Evolutionary conservation across 352 stramenopile species (phyloP).

Genomic region (Pythium diclinum): DNA sequence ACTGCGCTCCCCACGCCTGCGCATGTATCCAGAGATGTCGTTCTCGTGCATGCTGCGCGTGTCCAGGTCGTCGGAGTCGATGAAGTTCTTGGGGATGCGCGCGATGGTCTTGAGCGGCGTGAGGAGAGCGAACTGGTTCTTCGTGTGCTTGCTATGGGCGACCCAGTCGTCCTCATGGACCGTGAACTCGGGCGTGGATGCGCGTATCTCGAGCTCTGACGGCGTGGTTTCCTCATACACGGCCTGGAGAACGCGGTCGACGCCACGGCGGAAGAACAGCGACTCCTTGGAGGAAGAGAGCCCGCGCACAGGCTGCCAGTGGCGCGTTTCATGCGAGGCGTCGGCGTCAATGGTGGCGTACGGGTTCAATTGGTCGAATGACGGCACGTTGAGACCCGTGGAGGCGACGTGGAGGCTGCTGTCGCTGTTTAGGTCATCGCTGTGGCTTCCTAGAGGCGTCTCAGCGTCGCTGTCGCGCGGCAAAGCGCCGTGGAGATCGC

Average conservation of each 20-base stretch:
- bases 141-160: conserved; percentile 63
- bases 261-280: conserved; percentile 66
- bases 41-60: conserved; percentile 36
- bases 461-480: conserved; percentile 1
- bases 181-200: conserved; percentile 86
- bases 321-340: conserved; percentile 36
- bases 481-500: conserved; percentile 22
- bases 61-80: conserved; percentile 53
- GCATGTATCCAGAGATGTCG: conserved; percentile 67
- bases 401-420: conserved; percentile 81
- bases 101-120: conserved; percentile 82
- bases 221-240: conserved; percentile 82
- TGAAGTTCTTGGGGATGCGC: conserved; percentile 62
- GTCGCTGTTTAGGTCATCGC: not conserved
- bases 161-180: conserved; percentile 85
- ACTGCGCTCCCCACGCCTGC: conserved; percentile 83
- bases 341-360: conserved; percentile 41
- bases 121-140: conserved; percentile 76
- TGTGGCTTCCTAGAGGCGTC: not conserved
- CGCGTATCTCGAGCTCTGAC: conserved; percentile 74
- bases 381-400: conserved; percentile 84
- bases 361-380: conserved; percentile 79
- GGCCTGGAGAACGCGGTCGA: conserved; percentile 70
- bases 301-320: conserved; percentile 74
- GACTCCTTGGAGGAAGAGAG: conserved; percentile 83